A percentile compares a stretch with the other conserved stretches of the same genome.
Conservation (phyloP, 2,329 filamentous ascomycete species). For the Neopestalotiopsis sp. region DNA sequence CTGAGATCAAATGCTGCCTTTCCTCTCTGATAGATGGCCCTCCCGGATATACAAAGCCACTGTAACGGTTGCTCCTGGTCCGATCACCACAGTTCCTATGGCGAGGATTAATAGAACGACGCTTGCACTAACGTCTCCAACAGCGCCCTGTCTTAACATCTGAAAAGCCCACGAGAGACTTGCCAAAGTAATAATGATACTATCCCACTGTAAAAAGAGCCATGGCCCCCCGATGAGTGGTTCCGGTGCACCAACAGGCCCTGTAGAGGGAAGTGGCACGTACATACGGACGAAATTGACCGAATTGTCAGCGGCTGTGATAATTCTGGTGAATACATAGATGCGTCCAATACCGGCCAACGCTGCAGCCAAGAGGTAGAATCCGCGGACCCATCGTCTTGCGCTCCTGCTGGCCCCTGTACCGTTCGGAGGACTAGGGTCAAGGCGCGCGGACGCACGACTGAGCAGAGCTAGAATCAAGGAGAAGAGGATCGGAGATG, state of each 20-base stretch:
- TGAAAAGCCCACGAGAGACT: conserved; percentile 30
- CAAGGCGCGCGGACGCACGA: background rate
- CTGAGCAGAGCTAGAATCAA: background rate
- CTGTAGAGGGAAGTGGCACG: conserved; percentile 25
- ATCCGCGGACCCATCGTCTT: conserved; percentile 25
- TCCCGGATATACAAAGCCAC: too few relatives aligned
- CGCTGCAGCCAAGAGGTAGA: conserved; percentile 29
- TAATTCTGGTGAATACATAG: conserved; percentile 26
- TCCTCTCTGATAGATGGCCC: too few relatives aligned
- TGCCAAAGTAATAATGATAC: conserved; percentile 31
- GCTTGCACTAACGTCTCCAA: too few relatives aligned
- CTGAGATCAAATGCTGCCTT: too few relatives aligned
- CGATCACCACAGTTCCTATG: too few relatives aligned
- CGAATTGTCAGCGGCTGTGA: conserved; percentile 21
- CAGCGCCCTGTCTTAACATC: too few relatives aligned
- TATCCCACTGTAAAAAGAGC: conserved; percentile 35
- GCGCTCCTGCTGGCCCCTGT: background rate
- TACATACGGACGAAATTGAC: conserved; percentile 27
- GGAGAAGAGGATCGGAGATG: conserved; percentile 8
- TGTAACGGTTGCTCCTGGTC: too few relatives aligned
- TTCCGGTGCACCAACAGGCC: conserved; percentile 25
- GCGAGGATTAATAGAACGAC: too few relatives aligned
- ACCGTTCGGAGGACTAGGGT: too few relatives aligned
- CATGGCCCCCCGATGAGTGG: conserved; percentile 29
- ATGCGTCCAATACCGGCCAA: conserved; percentile 27